Evolutionary conservation across 805 yeast species (phyloP).

Genomic region (Saturnispora halmiae): DNA sequence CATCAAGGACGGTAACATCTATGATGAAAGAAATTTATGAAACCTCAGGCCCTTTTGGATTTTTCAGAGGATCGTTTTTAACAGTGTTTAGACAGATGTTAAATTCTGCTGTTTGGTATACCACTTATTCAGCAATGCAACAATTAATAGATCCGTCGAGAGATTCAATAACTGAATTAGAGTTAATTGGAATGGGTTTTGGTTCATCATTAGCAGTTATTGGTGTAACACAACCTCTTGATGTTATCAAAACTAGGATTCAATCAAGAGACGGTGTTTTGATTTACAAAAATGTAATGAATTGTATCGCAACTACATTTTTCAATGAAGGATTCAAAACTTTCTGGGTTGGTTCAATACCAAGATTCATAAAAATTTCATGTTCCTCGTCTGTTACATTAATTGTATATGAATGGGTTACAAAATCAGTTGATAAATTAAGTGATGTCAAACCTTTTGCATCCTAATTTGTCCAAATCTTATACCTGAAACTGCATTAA

Average conservation of each 20-base stretch:
- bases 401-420: constrained; percentile 50
- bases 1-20: constrained; percentile 44
- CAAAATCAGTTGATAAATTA: constrained; percentile 32
- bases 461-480: constrained; percentile 44
- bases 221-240: constrained; percentile 77
- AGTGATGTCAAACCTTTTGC: constrained; percentile 25
- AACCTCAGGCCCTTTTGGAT: constrained; percentile 68
- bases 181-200: constrained; percentile 38
- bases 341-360: constrained; percentile 53
- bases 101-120: constrained; percentile 74
- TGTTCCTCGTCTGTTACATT: constrained; percentile 64
- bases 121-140: constrained; percentile 69
- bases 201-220: constrained; percentile 67
- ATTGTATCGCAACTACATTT: constrained; percentile 42
- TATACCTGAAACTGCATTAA: constrained; percentile 82
- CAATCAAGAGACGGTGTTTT: constrained; percentile 63
- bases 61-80: constrained; percentile 74
- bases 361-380: constrained; percentile 62
- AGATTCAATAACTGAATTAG: constrained; percentile 34
- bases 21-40: constrained; percentile 58
- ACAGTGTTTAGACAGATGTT: constrained; percentile 73
- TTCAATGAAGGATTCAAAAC: constrained; percentile 38
- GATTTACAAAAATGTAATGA: constrained; percentile 52
- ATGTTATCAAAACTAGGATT: constrained; percentile 78
- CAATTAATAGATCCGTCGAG: constrained; percentile 55